A percentile compares a stretch with the other conserved stretches of the same genome.
Evolutionary conservation across 1,284 basidiomycete species (phyloP).

Genomic region (Heterobasidion annosum): DNA sequence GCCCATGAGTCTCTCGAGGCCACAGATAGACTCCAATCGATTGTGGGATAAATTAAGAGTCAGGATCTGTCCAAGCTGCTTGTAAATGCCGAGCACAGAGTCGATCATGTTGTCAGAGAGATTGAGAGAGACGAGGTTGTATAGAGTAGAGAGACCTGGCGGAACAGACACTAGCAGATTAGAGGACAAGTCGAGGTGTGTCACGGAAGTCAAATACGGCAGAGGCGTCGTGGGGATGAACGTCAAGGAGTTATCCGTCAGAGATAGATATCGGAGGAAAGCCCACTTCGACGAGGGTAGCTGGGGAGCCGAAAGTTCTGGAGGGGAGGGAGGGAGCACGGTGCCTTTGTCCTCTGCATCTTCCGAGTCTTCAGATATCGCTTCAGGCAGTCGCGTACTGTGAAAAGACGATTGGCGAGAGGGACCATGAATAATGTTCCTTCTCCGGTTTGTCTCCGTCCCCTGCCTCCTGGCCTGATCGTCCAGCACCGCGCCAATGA

Average conservation of each 20-base stretch:
- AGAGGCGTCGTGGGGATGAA: conserved; percentile 73
- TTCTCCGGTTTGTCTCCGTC: conserved; percentile 35
- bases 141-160: conserved; percentile 62
- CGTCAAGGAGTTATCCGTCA: conserved; percentile 78
- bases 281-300: conserved; percentile 72
- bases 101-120: conserved; percentile 95
- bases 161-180: conserved; percentile 87
- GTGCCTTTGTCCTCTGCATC: conserved; percentile 19
- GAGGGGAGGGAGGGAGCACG: conserved; percentile 10
- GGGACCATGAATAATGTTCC: conserved; percentile 31
- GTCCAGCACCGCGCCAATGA: conserved; percentile 69
- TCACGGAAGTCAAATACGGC: conserved; percentile 64
- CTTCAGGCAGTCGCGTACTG: conserved; percentile 42
- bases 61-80: conserved; percentile 70
- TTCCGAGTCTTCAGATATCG: conserved; percentile 51
- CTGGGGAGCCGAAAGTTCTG: conserved; percentile 14
- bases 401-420: conserved; percentile 41
- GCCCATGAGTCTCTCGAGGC: conserved; percentile 79
- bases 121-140: conserved; percentile 80
- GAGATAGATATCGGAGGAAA: conserved; percentile 68
- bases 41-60: conserved; percentile 77
- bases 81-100: conserved; percentile 84
- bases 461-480: conserved; percentile 61
- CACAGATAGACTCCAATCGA: conserved; percentile 88
- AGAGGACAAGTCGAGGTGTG: conserved; percentile 84